A percentile compares a stretch with the other conserved stretches of the same genome.
Evolutionary conservation across 179 eudicot genomes (phyloP).

Genomic region (Silene noctiflora): DNA sequence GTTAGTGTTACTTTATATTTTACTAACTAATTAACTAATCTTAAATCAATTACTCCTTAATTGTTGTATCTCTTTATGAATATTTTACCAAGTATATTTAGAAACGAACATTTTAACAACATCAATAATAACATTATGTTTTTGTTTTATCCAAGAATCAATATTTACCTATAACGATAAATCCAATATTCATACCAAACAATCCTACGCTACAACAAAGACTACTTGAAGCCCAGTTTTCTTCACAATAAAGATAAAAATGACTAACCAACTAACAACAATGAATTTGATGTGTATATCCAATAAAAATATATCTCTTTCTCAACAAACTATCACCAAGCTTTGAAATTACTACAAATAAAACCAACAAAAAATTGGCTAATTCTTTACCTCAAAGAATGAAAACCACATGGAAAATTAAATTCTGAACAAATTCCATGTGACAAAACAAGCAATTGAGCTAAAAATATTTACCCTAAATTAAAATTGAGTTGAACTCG

Average conservation of each 20-base stretch:
- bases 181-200: constrained; percentile 19
- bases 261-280: constrained; percentile 18
- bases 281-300: constrained; percentile 15
- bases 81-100: too few relatives aligned
- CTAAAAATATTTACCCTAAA: too few relatives aligned
- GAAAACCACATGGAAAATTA: too few relatives aligned
- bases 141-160: constrained; percentile 11
- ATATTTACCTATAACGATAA: constrained; percentile 1
- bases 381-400: background rate
- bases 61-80: too few relatives aligned
- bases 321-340: background rate
- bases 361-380: constrained; percentile 13
- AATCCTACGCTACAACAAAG: constrained; percentile 22
- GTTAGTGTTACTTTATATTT: too few relatives aligned
- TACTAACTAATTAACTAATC: too few relatives aligned
- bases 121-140: too few relatives aligned
- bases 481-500: too few relatives aligned
- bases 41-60: too few relatives aligned
- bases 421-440: too few relatives aligned
- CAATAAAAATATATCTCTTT: constrained; percentile 9
- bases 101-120: too few relatives aligned
- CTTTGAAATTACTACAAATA: constrained; percentile 11
- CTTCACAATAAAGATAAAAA: constrained; percentile 21
- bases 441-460: too few relatives aligned
- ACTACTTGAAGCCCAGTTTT: constrained; percentile 19